Evolutionary conservation across 176 grass and related monocot species (phyloP), one percentile per base, ranked within the genome.

Genomic region (Oryza meyeriana): DNA sequence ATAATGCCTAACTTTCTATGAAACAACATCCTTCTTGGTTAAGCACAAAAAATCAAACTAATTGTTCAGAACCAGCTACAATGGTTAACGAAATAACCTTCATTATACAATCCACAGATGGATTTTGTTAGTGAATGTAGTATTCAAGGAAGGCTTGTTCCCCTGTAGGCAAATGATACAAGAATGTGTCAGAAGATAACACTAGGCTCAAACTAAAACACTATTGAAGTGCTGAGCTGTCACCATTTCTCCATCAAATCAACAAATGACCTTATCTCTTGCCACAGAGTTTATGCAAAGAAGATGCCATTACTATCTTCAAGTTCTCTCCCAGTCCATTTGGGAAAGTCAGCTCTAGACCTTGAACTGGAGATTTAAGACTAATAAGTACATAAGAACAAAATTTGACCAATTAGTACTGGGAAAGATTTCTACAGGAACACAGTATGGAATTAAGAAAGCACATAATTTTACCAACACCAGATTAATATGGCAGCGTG

Each of bases 251-350:
- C 4, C 40, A 45, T 3, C 28, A 17, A 28, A 76, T 52, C n/a
- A 40, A 76, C 26, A 44, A 81, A 57, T 80, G 50, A 50, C 64
- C 25, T 87, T 52, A 11, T 64, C 80, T 84, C 61, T 84, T 69
- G 4, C 75, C 76, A 61, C 69, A 63, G 33, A 61, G 32, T 80
- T 80, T 74, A 79, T 59, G 67, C 59, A 73, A 71, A 83, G 44
- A 14, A 59, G 17, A 66, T 5, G 0, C 7, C 58, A 73, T 79
- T 74, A 13, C 39, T 31, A 27, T 70, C 32, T 13, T 79, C 22
- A 72, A 66, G 34, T 42, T 88, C 22, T 34, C 48, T 66, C 32
- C 45, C 5, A 30, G 7, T 61, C 52, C 22, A 88, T 6, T 64
- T 29, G 65, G 10, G 7, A 57, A 83, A 78, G 62, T 52, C 31